These are phyloP conservation scores for Zalaria sp. DNA, from an alignment of 2,329 filamentous ascomycete species.

Conservation along the genomic window DNA sequence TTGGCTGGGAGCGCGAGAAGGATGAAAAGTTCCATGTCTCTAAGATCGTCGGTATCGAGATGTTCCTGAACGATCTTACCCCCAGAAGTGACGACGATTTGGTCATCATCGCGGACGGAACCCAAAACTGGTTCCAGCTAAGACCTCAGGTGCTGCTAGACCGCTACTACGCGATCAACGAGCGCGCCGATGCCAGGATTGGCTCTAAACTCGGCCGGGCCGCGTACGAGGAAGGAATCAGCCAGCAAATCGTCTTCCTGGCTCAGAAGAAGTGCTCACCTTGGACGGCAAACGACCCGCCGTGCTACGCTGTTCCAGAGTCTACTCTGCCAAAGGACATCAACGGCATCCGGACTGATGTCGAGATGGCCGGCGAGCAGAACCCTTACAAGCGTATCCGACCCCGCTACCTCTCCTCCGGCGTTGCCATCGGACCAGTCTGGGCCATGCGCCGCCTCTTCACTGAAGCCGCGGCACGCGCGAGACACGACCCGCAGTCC, in stretches of 20 bases:
- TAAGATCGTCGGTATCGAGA: conserved; percentile 12
- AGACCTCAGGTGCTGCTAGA: conserved; percentile 47
- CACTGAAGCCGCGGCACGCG: conserved; percentile 17
- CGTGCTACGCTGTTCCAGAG: conserved; percentile 39
- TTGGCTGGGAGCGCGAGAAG: conserved; percentile 10
- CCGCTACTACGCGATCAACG: conserved; percentile 38
- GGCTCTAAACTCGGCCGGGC: conserved; percentile 15
- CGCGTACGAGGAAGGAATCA: conserved; percentile 22
- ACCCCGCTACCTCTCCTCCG: conserved; percentile 25
- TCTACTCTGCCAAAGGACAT: conserved; percentile 36
- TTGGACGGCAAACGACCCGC: conserved; percentile 26
- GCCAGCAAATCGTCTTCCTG: conserved; percentile 41
- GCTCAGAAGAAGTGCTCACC: conserved; percentile 40
- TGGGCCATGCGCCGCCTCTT: conserved; percentile 15
- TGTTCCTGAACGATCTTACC: conserved; percentile 8
- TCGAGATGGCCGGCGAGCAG: conserved; percentile 25
- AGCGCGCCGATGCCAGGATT: conserved; percentile 29
- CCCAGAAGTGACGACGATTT: conserved; percentile 32
- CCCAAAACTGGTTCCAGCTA: conserved; percentile 51
- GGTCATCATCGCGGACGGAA: conserved; percentile 48
- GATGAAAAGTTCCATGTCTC: conserved; percentile 8
- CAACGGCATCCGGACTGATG: conserved; percentile 33
- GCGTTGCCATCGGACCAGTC: conserved; percentile 11
- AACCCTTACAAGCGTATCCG: conserved; percentile 18
- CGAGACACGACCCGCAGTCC: conserved; percentile 10